Percentiles rank a stretch among this genome's conserved stretches.
phyloP scores from a whole-genome alignment of 2,329 filamentous ascomycete species.

The Arthroderma sp. region DNA sequence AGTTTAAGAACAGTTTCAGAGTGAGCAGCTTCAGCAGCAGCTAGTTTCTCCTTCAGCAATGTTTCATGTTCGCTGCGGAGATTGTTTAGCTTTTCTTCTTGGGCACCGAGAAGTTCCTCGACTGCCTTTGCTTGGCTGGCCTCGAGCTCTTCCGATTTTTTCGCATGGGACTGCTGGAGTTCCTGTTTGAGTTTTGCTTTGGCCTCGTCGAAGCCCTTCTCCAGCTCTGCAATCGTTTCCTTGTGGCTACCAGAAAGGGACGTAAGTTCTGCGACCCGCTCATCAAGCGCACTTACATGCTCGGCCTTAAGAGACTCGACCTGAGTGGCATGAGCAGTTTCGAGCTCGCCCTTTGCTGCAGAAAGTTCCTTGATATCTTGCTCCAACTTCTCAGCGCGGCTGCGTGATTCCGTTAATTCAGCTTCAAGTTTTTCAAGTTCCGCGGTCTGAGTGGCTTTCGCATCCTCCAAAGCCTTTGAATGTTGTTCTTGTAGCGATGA shows the following conservation, averaged over 20 bases:
- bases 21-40: slow-evolving; percentile 24
- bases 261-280: slow-evolving; percentile 18
- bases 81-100: slow-evolving; percentile 27
- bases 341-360: slow-evolving; percentile 5
- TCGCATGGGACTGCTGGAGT: slow-evolving; percentile 22
- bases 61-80: slow-evolving; percentile 25
- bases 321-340: slow-evolving; percentile 7
- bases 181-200: slow-evolving; percentile 25
- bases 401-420: slow-evolving; percentile 14
- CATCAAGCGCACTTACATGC: slow-evolving; percentile 14
- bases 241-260: slow-evolving; percentile 16
- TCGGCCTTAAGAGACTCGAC: slow-evolving; percentile 9
- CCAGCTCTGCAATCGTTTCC: slow-evolving; percentile 21
- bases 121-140: slow-evolving; percentile 27
- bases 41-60: slow-evolving; percentile 23
- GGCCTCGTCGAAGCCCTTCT: slow-evolving; percentile 23
- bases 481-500: slow-evolving; percentile 21
- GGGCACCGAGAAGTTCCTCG: slow-evolving; percentile 27
- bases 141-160: slow-evolving; percentile 24
- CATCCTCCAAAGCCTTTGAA: slow-evolving; percentile 18
- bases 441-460: slow-evolving; percentile 23
- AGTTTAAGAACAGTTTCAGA: slow-evolving; percentile 21
- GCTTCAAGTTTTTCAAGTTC: slow-evolving; percentile 21
- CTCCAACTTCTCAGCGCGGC: slow-evolving; percentile 9
- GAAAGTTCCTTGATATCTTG: slow-evolving; percentile 10